phyloP scores from a whole-genome alignment of 305 asterid species.

The Rubia peregrina region DNA sequence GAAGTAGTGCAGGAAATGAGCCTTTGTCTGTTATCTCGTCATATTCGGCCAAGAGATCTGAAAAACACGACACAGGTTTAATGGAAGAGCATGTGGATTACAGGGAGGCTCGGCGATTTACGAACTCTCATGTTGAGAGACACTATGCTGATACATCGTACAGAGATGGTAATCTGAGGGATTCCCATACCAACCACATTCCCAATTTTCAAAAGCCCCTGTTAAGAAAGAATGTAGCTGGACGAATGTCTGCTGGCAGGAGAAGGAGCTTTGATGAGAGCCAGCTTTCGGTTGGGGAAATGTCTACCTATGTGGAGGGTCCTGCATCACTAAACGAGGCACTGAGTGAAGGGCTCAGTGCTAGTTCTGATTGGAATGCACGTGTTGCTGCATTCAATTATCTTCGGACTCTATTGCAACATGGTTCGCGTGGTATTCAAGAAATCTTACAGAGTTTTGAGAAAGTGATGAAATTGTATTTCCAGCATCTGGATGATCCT shows the following conservation, averaged over 20 bases:
- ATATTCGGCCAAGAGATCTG: slow-evolving; percentile 71
- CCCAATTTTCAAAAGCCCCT: slow-evolving; percentile 98
- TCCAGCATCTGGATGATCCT: slow-evolving; percentile 99
- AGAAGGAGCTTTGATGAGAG: slow-evolving; percentile 96
- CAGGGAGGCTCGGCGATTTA: slow-evolving; percentile 62
- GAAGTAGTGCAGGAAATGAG: slow-evolving; percentile 54
- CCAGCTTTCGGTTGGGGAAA: slow-evolving; percentile 70
- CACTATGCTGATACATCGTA: slow-evolving; percentile 59
- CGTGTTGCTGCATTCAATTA: slow-evolving; percentile 92
- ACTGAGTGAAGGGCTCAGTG: slow-evolving; percentile 78
- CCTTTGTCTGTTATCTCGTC: slow-evolving; percentile 48
- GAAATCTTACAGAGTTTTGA: slow-evolving; percentile 92
- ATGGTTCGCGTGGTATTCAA: slow-evolving; percentile 91
- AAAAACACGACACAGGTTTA: slow-evolving; percentile 60
- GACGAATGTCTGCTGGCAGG: slow-evolving; percentile 80
- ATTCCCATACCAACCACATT: slow-evolving; percentile 49
- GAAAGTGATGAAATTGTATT: slow-evolving; percentile 96
- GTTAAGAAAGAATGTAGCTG: slow-evolving; percentile 69
- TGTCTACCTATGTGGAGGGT: slow-evolving; percentile 68
- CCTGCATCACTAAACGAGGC: slow-evolving; percentile 92
- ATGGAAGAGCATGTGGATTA: slow-evolving; percentile 64
- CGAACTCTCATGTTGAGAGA: slow-evolving; percentile 55
- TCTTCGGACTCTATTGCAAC: slow-evolving; percentile 69
- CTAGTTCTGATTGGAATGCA: slow-evolving; percentile 96
- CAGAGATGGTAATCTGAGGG: slow-evolving; percentile 65